These are phyloP conservation scores for Neotropicomus parvogracilis DNA, from an alignment of 1,284 basidiomycete genomes.

Conservation along the genomic window DNA sequence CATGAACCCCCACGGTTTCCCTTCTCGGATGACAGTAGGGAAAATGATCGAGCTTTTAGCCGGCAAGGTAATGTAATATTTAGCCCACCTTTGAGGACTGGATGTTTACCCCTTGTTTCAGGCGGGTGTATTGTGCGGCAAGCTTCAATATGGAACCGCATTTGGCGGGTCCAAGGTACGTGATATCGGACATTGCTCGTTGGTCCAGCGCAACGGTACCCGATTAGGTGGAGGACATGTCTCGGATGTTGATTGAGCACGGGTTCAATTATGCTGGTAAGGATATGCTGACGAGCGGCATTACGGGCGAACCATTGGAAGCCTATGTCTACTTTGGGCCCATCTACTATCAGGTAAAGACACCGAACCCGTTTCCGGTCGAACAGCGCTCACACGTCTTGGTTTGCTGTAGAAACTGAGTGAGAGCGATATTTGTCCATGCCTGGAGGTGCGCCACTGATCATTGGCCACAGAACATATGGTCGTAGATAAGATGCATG, in stretches of 20 bases:
- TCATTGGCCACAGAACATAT: conserved; percentile 69
- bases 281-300: conserved; percentile 97
- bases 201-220: conserved; percentile 14
- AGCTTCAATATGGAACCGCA: conserved; percentile 90
- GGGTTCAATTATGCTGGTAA: conserved; percentile 98
- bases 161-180: conserved; percentile 93
- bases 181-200: conserved; percentile 1
- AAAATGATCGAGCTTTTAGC: conserved; percentile 99
- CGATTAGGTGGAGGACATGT: conserved; percentile 94
- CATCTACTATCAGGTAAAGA: conserved; percentile 90
- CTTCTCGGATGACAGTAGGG: conserved; percentile 98
- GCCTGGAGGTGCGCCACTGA: conserved; percentile 8
- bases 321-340: conserved; percentile 98
- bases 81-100: neutral
- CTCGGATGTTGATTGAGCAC: conserved; percentile 87
- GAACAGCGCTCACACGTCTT: conserved; percentile 16
- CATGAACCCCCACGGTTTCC: conserved; percentile 99
- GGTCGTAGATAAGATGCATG: conserved; percentile 99
- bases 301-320: conserved; percentile 94
- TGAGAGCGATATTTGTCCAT: conserved; percentile 37
- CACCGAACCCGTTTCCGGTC: conserved; percentile 2
- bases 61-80: conserved; percentile 71
- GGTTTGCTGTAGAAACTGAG: conserved; percentile 65
- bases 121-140: conserved; percentile 86
- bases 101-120: conserved; percentile 31